Percentiles rank a stretch among this genome's conserved stretches.
Conservation (phyloP, 2,329 filamentous ascomycete species). For the Tolypocladium inflatum region DNA sequence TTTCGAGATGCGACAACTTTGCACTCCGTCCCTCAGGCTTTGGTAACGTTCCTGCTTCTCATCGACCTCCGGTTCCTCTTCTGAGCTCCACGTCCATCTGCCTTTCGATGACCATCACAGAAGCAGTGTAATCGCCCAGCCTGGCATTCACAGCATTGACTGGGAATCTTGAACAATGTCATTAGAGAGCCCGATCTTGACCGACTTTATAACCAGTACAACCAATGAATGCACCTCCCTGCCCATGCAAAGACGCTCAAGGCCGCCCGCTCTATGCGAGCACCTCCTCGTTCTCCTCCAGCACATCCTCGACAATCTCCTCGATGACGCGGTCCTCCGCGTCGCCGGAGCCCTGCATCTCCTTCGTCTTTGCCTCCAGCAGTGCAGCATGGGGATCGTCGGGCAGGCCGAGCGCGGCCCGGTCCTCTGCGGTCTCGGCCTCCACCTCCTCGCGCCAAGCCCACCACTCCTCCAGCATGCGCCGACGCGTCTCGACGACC, state of each 20-base stretch:
- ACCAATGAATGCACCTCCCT: conserved; percentile 16
- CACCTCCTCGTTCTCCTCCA: conserved; percentile 78
- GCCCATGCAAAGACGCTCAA: conserved; percentile 10
- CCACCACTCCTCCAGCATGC: conserved; percentile 79
- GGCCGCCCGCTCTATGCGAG: conserved; percentile 22
- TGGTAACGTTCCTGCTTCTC: neutral
- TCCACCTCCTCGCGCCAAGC: conserved; percentile 71
- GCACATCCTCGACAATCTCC: conserved; percentile 76
- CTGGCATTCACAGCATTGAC: neutral
- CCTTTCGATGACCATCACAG: too few species aligned
- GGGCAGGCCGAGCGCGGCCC: conserved; percentile 56
- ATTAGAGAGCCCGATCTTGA: conserved; percentile 16
- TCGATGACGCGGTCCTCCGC: conserved; percentile 75
- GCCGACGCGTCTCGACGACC: conserved; percentile 79
- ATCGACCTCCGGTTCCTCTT: neutral
- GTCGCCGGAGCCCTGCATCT: conserved; percentile 43
- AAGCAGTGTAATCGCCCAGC: neutral
- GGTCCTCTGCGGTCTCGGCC: conserved; percentile 63
- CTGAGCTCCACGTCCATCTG: neutral
- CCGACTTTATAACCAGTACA: conserved; percentile 22
- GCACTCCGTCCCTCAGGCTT: neutral
- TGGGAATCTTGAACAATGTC: neutral
- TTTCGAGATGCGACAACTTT: neutral
- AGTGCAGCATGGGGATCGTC: conserved; percentile 54
- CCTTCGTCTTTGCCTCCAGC: conserved; percentile 44